Percentiles rank a stretch among this genome's conserved stretches.
These are phyloP conservation scores for Nannizziopsis barbatae DNA, from an alignment of 2,329 filamentous ascomycete species.

Conservation along the genomic window DNA sequence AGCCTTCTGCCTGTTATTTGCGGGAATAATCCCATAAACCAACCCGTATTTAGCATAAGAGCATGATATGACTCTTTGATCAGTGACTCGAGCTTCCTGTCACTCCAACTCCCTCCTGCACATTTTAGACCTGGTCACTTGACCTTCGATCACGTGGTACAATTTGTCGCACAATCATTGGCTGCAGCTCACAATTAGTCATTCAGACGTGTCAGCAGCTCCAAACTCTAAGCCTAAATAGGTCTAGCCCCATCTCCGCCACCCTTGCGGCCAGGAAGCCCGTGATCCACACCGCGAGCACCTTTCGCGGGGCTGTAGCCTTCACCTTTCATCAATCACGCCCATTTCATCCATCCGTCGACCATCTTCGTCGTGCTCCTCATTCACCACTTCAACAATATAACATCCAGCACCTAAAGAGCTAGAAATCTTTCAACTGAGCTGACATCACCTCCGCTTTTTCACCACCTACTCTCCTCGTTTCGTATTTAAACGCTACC, in stretches of 20 bases:
- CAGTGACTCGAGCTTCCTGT: slow-evolving; percentile 28
- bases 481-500: not conserved
- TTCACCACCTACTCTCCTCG: not conserved
- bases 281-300: too few relatives aligned
- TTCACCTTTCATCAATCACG: slow-evolving; percentile 8
- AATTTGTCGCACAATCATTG: not conserved
- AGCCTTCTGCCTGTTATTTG: too few relatives aligned
- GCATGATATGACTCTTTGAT: not conserved
- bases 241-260: slow-evolving; percentile 12
- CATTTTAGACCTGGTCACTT: slow-evolving; percentile 1
- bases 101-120: slow-evolving; percentile 26
- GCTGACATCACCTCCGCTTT: not conserved
- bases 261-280: slow-evolving; percentile 11
- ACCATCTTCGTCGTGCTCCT: not conserved
- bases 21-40: too few relatives aligned
- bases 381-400: not conserved
- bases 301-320: slow-evolving; percentile 23
- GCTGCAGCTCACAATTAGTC: slow-evolving; percentile 13
- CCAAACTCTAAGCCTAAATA: not conserved
- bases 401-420: not conserved
- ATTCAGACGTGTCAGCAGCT: slow-evolving; percentile 13
- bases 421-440: too few relatives aligned
- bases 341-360: not conserved
- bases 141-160: slow-evolving; percentile 1
- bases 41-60: too few relatives aligned